These are phyloP conservation scores for Microsporum audouinii DNA, from an alignment of 2,329 filamentous ascomycete species.

Conservation along the genomic window DNA sequence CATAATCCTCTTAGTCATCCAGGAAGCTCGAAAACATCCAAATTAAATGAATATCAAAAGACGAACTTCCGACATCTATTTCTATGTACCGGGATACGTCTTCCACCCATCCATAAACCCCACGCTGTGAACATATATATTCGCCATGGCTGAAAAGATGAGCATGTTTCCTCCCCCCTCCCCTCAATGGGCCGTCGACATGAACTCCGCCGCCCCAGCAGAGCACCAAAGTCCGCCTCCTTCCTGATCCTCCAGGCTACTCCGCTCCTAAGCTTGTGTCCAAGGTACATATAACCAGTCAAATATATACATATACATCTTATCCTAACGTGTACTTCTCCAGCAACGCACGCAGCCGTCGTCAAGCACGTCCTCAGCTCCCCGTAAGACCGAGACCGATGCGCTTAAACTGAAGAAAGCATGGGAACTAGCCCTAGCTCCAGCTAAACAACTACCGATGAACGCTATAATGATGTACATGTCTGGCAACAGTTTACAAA, in stretches of 20 bases:
- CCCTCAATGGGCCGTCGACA: slow-evolving; percentile 75
- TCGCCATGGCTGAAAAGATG: background rate
- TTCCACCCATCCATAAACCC: background rate
- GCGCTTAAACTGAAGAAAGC: slow-evolving; percentile 96
- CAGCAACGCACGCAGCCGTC: slow-evolving; percentile 28
- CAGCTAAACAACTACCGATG: slow-evolving; percentile 92
- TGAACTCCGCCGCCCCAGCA: slow-evolving; percentile 59
- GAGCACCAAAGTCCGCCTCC: slow-evolving; percentile 50
- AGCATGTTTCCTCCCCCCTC: slow-evolving; percentile 29
- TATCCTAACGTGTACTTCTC: slow-evolving; percentile 13
- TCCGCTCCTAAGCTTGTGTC: slow-evolving; percentile 36
- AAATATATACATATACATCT: slow-evolving; percentile 14
- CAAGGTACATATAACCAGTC: slow-evolving; percentile 12
- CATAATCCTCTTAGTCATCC: too few relatives aligned
- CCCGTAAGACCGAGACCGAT: slow-evolving; percentile 60
- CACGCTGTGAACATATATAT: background rate
- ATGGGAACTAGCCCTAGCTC: slow-evolving; percentile 90
- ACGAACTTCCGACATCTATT: too few relatives aligned
- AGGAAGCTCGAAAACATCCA: too few relatives aligned
- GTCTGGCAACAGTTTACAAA: slow-evolving; percentile 95
- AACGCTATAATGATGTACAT: slow-evolving; percentile 99
- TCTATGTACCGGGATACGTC: background rate
- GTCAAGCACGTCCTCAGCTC: slow-evolving; percentile 54
- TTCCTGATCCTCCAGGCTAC: slow-evolving; percentile 83
- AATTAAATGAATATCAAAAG: too few relatives aligned